Percentiles rank a stretch among this genome's conserved stretches.
Evolutionary conservation across 2,329 filamentous ascomycete genomes (phyloP).

Genomic region (Furcasterigmium furcatum): DNA sequence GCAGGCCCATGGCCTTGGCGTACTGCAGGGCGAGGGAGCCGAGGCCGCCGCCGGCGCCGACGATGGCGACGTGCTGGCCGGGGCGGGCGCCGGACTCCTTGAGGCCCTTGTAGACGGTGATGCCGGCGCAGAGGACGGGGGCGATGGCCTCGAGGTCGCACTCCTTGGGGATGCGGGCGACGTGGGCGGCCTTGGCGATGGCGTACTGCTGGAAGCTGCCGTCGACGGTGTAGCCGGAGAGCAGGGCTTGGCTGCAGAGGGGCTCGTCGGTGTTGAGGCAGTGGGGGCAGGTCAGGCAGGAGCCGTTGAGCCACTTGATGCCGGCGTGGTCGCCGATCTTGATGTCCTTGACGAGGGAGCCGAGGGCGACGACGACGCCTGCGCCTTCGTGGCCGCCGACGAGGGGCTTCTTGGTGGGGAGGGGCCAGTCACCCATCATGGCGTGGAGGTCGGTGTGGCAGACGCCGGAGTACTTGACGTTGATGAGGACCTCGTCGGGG

Average conservation of each 20-base stretch:
- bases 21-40: constrained; percentile 82
- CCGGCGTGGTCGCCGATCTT: constrained; percentile 82
- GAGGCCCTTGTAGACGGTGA: constrained; percentile 88
- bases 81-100: constrained; percentile 76
- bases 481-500: constrained; percentile 87
- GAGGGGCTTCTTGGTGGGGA: constrained; percentile 77
- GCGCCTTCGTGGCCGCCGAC: constrained; percentile 81
- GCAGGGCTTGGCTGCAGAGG: constrained; percentile 69
- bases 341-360: constrained; percentile 73
- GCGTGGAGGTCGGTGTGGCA: constrained; percentile 84
- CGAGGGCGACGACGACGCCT: constrained; percentile 77
- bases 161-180: constrained; percentile 77
- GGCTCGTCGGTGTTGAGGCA: constrained; percentile 80
- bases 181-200: constrained; percentile 81
- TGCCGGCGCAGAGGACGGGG: constrained; percentile 79
- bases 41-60: constrained; percentile 82
- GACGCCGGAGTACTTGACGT: constrained; percentile 86
- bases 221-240: constrained; percentile 91
- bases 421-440: constrained; percentile 86
- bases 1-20: constrained; percentile 84
- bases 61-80: constrained; percentile 77
- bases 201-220: constrained; percentile 92
- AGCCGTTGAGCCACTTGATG: constrained; percentile 91
- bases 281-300: constrained; percentile 79
- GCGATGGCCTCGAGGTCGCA: constrained; percentile 73